These are phyloP conservation scores for Thymus quinquecostatus DNA, from an alignment of 257 asterid species.

Conservation along the genomic window DNA sequence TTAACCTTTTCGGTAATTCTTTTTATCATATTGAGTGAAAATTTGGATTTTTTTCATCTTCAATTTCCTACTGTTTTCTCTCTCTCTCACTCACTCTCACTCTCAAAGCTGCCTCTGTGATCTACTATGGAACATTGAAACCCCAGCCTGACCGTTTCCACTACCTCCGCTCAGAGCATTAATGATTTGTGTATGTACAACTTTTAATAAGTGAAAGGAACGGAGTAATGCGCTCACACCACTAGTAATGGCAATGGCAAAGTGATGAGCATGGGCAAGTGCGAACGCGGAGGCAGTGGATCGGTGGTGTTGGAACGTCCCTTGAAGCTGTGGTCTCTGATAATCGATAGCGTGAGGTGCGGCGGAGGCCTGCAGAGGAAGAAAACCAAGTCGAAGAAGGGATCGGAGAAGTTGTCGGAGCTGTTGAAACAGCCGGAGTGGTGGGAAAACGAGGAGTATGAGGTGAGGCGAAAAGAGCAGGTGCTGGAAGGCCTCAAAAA, in stretches of 20 bases:
- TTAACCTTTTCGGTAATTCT: too few species aligned
- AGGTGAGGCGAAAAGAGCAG: slow-evolving; percentile 58
- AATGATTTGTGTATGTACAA: neutral
- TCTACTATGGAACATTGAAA: neutral
- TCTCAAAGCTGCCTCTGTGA: slow-evolving; percentile 9
- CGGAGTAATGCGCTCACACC: neutral
- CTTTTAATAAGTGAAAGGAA: neutral
- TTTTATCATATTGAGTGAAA: too few species aligned
- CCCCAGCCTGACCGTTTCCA: neutral
- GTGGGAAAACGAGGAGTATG: slow-evolving; percentile 63
- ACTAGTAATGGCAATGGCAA: neutral
- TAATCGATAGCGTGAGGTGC: slow-evolving; percentile 74
- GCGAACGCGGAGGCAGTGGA: slow-evolving; percentile 50
- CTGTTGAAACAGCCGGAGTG: slow-evolving; percentile 64
- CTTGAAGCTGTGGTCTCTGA: slow-evolving; percentile 60
- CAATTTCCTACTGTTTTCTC: neutral
- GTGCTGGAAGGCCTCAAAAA: slow-evolving; percentile 58
- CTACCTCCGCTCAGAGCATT: neutral
- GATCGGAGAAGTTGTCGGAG: slow-evolving; percentile 74
- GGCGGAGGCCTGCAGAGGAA: slow-evolving; percentile 41
- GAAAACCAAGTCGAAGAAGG: slow-evolving; percentile 9
- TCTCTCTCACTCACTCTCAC: neutral
- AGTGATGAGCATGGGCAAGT: slow-evolving; percentile 44
- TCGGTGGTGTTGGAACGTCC: slow-evolving; percentile 67
- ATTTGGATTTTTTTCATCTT: too few species aligned